Conservation (phyloP, 169 alveolate genomes). For the Miamiensis avidus region DNA sequence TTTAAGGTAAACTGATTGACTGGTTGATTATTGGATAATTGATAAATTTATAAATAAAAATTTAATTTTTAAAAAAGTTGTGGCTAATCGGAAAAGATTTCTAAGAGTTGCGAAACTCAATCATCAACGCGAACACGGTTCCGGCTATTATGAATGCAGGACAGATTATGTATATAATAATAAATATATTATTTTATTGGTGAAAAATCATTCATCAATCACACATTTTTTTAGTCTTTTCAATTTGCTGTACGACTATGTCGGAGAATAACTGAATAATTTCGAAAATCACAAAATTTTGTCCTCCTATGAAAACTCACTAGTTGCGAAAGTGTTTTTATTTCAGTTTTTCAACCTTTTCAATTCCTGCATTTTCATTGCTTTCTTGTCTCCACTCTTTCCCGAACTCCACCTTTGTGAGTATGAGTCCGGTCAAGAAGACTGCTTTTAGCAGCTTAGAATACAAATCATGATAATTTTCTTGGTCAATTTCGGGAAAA, state of each 20-base stretch:
- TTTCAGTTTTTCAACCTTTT: constrained; percentile 40
- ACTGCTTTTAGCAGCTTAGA: constrained; percentile 30
- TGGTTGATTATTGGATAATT: too few species aligned
- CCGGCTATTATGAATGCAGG: constrained; percentile 27
- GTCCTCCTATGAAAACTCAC: constrained; percentile 35
- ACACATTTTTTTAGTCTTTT: background rate
- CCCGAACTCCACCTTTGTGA: constrained; percentile 21
- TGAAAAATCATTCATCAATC: background rate
- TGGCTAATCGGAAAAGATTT: constrained; percentile 12
- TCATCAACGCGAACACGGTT: constrained; percentile 15
- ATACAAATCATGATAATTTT: constrained; percentile 28
- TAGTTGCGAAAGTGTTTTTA: constrained; percentile 35
- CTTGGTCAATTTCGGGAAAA: constrained; percentile 24
- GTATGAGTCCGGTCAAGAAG: background rate
- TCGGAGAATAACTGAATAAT: constrained; percentile 17
- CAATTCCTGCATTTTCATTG: constrained; percentile 33
- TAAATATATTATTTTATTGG: too few species aligned
- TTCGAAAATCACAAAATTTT: constrained; percentile 38
- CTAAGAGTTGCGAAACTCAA: background rate
- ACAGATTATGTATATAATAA: constrained; percentile 9
- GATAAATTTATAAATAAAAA: too few species aligned
- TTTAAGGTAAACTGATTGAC: constrained; percentile 12
- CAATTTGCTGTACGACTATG: constrained; percentile 8
- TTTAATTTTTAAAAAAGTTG: too few species aligned
- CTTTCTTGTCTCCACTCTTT: constrained; percentile 21